phyloP scores from a whole-genome alignment of 1,284 basidiomycete species.

The Athelia sp. region DNA sequence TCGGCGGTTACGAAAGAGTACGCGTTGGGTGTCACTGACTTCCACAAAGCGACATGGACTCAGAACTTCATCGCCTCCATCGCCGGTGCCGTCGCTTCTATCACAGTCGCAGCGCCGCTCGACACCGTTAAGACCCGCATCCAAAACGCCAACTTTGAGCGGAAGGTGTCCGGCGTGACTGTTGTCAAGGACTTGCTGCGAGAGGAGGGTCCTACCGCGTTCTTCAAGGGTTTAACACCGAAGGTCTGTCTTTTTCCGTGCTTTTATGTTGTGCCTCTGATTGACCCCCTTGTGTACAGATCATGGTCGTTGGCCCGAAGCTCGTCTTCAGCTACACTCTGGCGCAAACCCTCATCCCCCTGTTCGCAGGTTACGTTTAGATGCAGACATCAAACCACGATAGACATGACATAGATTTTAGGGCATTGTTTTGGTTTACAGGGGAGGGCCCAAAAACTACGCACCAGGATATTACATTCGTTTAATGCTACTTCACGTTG shows the following conservation, averaged over 20 bases:
- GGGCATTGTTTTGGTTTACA: too few relatives aligned
- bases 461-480: too few relatives aligned
- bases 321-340: constrained; percentile 98
- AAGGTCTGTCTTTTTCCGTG: constrained; percentile 52
- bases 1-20: constrained; percentile 95
- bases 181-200: constrained; percentile 87
- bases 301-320: constrained; percentile 96
- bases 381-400: too few relatives aligned
- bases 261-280: constrained; percentile 3
- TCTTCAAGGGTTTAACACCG: constrained; percentile 97
- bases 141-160: constrained; percentile 97
- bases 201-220: constrained; percentile 81
- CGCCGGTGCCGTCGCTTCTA: constrained; percentile 91
- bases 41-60: constrained; percentile 88
- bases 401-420: too few relatives aligned
- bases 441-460: too few relatives aligned
- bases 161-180: constrained; percentile 81
- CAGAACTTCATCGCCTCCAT: constrained; percentile 97
- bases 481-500: too few relatives aligned
- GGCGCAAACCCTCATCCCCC: constrained; percentile 93
- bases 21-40: constrained; percentile 84
- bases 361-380: constrained; percentile 85
- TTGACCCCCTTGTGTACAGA: constrained; percentile 41
- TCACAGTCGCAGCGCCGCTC: constrained; percentile 93
- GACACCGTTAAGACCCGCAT: constrained; percentile 97